phyloP scores from a whole-genome alignment of 192 early-diverging fungal genomes.

The Linnemannia elongata region DNA sequence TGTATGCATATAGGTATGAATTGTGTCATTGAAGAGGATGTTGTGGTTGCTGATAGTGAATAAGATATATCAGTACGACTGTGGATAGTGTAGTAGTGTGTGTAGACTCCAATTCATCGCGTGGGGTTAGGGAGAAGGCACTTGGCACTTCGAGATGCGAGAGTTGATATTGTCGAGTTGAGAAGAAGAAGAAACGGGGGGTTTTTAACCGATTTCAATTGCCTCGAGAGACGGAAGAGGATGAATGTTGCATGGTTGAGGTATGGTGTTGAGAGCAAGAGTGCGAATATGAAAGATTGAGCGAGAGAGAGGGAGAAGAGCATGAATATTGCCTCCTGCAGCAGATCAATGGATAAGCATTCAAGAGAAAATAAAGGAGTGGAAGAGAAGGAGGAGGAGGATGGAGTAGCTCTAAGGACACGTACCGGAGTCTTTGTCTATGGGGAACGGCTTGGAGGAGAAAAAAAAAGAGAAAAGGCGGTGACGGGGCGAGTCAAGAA shows the following conservation, averaged over 20 bases:
- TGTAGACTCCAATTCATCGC: conserved; percentile 2
- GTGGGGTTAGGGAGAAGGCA: not conserved
- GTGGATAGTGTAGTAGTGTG: not conserved
- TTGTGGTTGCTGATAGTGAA: too few species aligned
- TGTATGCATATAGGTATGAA: too few species aligned
- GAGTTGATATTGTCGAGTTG: not conserved
- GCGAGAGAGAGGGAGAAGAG: not conserved
- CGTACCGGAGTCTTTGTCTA: not conserved
- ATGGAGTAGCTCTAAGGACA: not conserved
- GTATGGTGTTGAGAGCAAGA: not conserved
- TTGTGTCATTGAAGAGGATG: too few species aligned
- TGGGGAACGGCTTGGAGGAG: not conserved
- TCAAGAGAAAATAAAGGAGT: not conserved
- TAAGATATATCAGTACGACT: not conserved
- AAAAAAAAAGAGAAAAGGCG: not conserved
- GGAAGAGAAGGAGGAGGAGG: not conserved
- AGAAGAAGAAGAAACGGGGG: not conserved
- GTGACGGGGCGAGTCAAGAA: not conserved
- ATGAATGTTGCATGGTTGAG: not conserved
- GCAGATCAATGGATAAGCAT: conserved; percentile 5
- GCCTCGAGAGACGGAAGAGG: not conserved
- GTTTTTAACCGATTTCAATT: not conserved
- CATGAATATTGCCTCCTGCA: not conserved
- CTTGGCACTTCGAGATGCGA: not conserved
- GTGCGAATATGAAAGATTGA: not conserved